Evolutionary conservation across 805 yeast species (phyloP), one percentile per base, ranked within the genome.

Genomic region (Huiozyma naganishii): DNA sequence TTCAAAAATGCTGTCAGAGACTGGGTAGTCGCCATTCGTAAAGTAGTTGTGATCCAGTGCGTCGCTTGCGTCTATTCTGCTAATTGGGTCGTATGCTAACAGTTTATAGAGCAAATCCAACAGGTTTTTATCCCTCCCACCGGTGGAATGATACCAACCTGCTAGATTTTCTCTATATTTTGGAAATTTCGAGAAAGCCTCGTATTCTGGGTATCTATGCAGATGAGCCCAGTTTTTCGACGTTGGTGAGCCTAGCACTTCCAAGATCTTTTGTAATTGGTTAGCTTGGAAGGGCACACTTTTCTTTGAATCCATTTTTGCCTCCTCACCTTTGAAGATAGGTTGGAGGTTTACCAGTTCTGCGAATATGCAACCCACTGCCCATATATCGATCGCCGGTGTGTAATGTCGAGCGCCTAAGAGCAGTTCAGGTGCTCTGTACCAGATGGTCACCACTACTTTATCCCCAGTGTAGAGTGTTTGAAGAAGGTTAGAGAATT

Each of bases 401-500:
- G 97, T 82, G 58, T 89, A 89, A 64, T 89, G 95, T 35, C 95
- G 71, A 1, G 94, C 87, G 0, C 97, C 97, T n/a, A 89, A 64
- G 32, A 89, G 66, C 34, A 89, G 68, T 57, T 89, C 97, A 0
- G 96, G 96, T 0, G 96, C 95, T 52, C 97, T 71, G 60, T 89
- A 89, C 97, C 97, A 89, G 45, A 89, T 89, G 0, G 97, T 89
- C 9, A 89, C 97, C 44, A 89, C 97, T 11, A 89, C 96, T 64
- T 89, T 89, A 62, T 89, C 97, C 37, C 96, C 96, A 17, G 89
- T 75, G 58, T 84, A 89, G 27, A 89, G 68, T 17, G 92, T 79
- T 56, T 89, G 97, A 36, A 89, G 62, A 30, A 94, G 90, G 54
- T 87, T 84, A 50, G 81, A 82, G 65, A 88, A 89, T 54, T 83